A percentile compares a stretch with the other conserved stretches of the same genome.
Evolutionary conservation across 371 early-diverging fungal species (phyloP).

Genomic region (Mucor irregularis): DNA sequence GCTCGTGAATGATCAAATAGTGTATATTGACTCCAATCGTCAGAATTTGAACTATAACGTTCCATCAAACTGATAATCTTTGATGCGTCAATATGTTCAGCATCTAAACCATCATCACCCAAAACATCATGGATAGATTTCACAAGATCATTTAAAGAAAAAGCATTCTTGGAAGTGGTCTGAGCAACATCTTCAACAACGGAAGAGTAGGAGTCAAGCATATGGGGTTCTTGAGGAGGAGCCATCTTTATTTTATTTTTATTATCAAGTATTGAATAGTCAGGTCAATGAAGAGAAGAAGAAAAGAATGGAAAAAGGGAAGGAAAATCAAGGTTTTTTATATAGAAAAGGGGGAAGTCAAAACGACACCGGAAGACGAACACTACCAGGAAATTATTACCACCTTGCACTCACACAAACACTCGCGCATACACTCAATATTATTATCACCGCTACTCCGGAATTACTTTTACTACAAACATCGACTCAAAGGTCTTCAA

Average conservation of each 20-base stretch:
- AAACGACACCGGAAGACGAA: too few relatives aligned
- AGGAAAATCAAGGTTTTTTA: too few relatives aligned
- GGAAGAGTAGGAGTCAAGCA: not conserved
- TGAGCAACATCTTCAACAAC: too few relatives aligned
- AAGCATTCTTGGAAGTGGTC: not conserved
- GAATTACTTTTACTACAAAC: too few relatives aligned
- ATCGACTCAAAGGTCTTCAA: too few relatives aligned
- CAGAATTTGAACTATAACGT: slow-evolving; percentile 58
- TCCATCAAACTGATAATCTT: slow-evolving; percentile 66
- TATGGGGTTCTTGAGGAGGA: slow-evolving; percentile 28
- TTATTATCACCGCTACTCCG: too few relatives aligned
- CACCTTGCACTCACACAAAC: not conserved
- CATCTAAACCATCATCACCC: slow-evolving; percentile 41
- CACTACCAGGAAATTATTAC: too few relatives aligned
- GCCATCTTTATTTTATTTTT: too few relatives aligned
- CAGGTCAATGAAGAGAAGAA: slow-evolving; percentile 2
- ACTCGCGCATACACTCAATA: not conserved
- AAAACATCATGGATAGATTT: slow-evolving; percentile 25
- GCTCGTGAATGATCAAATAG: slow-evolving; percentile 72
- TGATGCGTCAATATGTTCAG: slow-evolving; percentile 60
- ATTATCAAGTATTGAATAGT: not conserved
- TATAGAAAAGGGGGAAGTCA: too few relatives aligned
- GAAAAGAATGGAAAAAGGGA: not conserved
- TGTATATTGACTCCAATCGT: slow-evolving; percentile 80
- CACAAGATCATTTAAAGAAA: slow-evolving; percentile 16